phyloP scores from a whole-genome alignment of 192 early-diverging fungal species.

The Phycomyces blakesleeanus region DNA sequence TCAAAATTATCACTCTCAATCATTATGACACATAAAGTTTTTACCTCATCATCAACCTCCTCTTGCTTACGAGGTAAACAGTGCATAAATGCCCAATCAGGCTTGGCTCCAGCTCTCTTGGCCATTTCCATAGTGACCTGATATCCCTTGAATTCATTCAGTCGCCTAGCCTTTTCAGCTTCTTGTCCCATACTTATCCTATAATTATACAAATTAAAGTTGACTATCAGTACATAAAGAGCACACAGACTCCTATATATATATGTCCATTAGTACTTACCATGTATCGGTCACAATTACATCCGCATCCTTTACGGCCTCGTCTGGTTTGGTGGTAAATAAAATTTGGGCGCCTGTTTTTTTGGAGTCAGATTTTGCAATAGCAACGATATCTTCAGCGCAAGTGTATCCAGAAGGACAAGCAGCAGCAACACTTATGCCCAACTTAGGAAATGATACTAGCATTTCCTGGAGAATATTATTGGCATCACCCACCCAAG shows the following conservation, averaged over 20 bases:
- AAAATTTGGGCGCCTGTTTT: constrained; percentile 42
- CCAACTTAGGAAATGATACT: constrained; percentile 84
- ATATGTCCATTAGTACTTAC: constrained; percentile 34
- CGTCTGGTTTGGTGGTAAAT: constrained; percentile 65
- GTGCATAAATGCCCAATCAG: constrained; percentile 97
- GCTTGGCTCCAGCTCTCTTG: constrained; percentile 67
- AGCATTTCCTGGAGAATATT: constrained; percentile 93
- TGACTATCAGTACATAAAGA: not conserved
- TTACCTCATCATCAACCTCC: constrained; percentile 93
- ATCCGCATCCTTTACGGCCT: constrained; percentile 80
- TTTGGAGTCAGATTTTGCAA: constrained; percentile 62
- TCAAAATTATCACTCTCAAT: constrained; percentile 6
- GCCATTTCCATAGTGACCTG: constrained; percentile 88
- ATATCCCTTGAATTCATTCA: constrained; percentile 84
- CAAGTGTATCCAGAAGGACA: constrained; percentile 82
- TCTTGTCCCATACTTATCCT: constrained; percentile 97
- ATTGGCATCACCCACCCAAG: constrained; percentile 99
- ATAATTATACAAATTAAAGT: constrained; percentile 4
- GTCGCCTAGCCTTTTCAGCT: constrained; percentile 76
- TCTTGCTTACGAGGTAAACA: constrained; percentile 95
- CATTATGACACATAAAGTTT: not conserved
- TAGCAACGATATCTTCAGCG: constrained; percentile 63
- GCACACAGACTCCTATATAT: not conserved
- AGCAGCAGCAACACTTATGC: constrained; percentile 76
- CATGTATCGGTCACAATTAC: constrained; percentile 97